Evolutionary conservation across 2,329 filamentous ascomycete species (phyloP), one percentile per base, ranked within the genome.

Genomic region (Paecilomyces sp.): DNA sequence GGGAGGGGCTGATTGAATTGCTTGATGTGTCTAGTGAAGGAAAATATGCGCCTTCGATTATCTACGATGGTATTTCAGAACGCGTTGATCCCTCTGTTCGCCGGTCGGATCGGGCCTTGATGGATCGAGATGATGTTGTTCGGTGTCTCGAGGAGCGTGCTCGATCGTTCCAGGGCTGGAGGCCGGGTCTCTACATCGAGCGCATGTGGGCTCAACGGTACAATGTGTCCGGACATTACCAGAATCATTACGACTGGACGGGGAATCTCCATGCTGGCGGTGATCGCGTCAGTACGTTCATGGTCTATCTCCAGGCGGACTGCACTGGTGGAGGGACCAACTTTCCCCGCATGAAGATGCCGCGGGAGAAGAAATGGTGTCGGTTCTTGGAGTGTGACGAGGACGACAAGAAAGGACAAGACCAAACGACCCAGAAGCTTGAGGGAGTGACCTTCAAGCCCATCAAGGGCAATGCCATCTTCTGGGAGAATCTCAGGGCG

Each of bases 191-290:
- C 0, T 84, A 83, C 60, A 81, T 87, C 67, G 85, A 87, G 70
- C 79, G 81, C 56, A 77, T 87, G 63, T 85, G 83, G 81, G 81
- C 81, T 1, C 84, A 87, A 66, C 77, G 81, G 56, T 87, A 87
- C 66, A 81, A 80, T n/a, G 67, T 73, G 5, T 78, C 77, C 2
- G 85, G 84, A 0, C 83, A 86, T 68, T 87, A 87, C 68, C 71
- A 71, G 3, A 78, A 84, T 61, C 84, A 86, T 64, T 87, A 81
- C 67, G 85, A 87, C 70, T 86, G 83, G 83, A 74, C 71, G 51
- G 78, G 77, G 5, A 73, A 74, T 0, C 68, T 68, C 24, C 71
- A n/a, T 53, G 24, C 24, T 2, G 72, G 70, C 56, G 75, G 70
- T 3, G 78, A 77, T 36, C 74, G 85, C 0, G 71, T 83, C 5